These are phyloP conservation scores for slime mould (Dictyostelium discoideum) DNA, from an alignment of 78 protist genomes.

Conservation along the genomic window dicty_2.7 NC_007089.4:4432001-4432500, in stretches of 20 bases:
- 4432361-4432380: constrained; percentile 87
- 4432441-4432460: constrained; percentile 73
- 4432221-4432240: constrained; percentile 38
- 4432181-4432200: constrained; percentile 37
- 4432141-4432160: background rate
- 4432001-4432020: constrained; percentile 46
- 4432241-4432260: constrained; percentile 29
- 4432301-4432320: constrained; percentile 90
- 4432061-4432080: background rate
- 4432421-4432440: constrained; percentile 96
- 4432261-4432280: constrained; percentile 54
- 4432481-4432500: constrained; percentile 43
- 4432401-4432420: constrained; percentile 94
- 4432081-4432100: background rate
- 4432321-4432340: constrained; percentile 56
- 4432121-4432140: background rate
- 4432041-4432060: constrained; percentile 15
- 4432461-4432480: constrained; percentile 79
- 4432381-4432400: constrained; percentile 91
- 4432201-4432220: constrained; percentile 71
- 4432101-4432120: background rate
- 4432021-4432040: constrained; percentile 66
- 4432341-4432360: constrained; percentile 69
- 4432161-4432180: background rate
- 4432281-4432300: constrained; percentile 93